Evolutionary conservation across 2,329 filamentous ascomycete genomes (phyloP).

Genomic region (Rhexocercosporidium sp.): DNA sequence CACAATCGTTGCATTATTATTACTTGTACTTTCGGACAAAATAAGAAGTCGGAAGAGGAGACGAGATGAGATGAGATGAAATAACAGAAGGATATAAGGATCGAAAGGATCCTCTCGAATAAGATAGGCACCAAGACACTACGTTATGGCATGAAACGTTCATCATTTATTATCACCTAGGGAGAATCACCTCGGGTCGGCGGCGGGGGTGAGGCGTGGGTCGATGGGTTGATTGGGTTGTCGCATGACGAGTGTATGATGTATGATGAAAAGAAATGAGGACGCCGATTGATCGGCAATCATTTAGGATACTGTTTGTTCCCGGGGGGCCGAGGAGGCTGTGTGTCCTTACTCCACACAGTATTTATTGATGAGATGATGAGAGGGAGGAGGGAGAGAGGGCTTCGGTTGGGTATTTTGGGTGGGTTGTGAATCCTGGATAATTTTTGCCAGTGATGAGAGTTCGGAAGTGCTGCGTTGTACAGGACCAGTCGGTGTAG

Average conservation of each 20-base stretch:
- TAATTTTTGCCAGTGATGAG: background rate
- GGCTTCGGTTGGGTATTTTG: background rate
- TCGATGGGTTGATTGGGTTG: constrained; percentile 13
- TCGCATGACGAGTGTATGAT: background rate
- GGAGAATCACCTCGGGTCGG: background rate
- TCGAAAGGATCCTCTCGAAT: background rate
- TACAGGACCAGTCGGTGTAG: background rate
- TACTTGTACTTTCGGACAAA: too few species aligned
- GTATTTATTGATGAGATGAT: background rate
- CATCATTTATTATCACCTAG: too few species aligned
- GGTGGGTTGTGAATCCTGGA: background rate
- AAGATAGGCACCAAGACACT: background rate
- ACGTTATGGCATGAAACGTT: constrained; percentile 6
- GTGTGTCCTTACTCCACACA: too few species aligned
- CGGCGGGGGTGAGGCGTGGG: background rate
- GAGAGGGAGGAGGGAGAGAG: background rate
- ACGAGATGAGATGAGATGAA: background rate
- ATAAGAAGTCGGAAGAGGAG: too few species aligned
- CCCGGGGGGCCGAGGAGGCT: too few species aligned
- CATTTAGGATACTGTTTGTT: too few species aligned
- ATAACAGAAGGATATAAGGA: background rate
- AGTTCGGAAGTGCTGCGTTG: background rate
- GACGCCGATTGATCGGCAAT: constrained; percentile 12
- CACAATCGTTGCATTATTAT: too few species aligned
- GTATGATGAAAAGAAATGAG: constrained; percentile 17